Base-by-base conservation (phyloP, 768 basidiomycete genomes). In the Leucogyrophana mollusca region DNA sequence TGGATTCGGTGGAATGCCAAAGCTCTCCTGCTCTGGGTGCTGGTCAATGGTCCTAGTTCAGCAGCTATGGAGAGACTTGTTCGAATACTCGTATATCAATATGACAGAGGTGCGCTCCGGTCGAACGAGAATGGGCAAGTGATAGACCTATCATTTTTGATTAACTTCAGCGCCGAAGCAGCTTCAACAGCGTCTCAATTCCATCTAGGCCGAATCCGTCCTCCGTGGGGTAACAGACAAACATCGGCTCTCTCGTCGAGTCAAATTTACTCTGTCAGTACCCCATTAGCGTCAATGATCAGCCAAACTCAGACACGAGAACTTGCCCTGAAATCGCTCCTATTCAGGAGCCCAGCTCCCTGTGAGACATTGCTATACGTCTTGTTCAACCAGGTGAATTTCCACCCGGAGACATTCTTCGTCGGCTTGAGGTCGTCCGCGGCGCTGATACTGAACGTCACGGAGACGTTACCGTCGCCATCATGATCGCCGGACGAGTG, bases 371-470 rank as follows among this genome's bases (percentile, higher is more conserved):
- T 67, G 16, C 63, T 57, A 46, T 78, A 79, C 0, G 71, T 70
- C 54, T 69, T 71, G 24, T 64, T 65, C 21, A 80, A 59, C 46
- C 70, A 70, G 2, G 61, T 68, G 22, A 78, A 66, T 49, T 69
- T 73, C 72, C 73, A 76, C 5, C 74, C 75, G 22, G 72, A 65
- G 37, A 79, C 57, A 51, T 78, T 78, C 40, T 69, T 62, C 14
- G 67, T 57, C 6, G 72, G 66, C 16, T 68, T 56, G 40, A 80
- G 55, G 21, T 65, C 54, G 4, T 62, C 62, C 11, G 77, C 62
- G 4, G 76, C 76, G 32, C 71, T 77, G 44, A 77, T 71, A 4
- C 76, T 75, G 48, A 80, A 80, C 0, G 73, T 74, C 2, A 78
- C 68, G 0, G 56, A 65, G 9, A 71, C 61, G 10, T 66, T 27